Evolutionary conservation across 1,284 basidiomycete species (phyloP), one percentile per base, ranked within the genome.

Genomic region (Trichosporon coremiiforme): DNA sequence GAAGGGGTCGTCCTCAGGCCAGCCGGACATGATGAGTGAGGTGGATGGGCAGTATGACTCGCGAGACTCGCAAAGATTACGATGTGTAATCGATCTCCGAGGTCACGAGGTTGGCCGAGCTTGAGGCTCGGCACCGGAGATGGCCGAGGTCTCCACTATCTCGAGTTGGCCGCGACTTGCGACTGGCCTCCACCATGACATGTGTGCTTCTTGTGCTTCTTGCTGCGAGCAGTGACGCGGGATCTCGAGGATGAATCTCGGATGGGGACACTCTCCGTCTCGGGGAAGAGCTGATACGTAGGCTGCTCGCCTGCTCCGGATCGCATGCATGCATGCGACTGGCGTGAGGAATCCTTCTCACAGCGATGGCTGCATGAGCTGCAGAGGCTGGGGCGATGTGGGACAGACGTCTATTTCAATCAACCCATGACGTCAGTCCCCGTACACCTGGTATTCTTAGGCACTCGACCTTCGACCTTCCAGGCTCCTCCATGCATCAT

Each of bases 361-460:
- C 5, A 38, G 41, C 41, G 1, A 15, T 45, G 41, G 41, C 41
- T 45, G 41, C n/a, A n/a, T n/a, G n/a, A n/a, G n/a, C 41, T 5
- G 10, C 10, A 10, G 10, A 17, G 36, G 8, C 2, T 38, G 8
- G 36, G 6, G 36, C n/a, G n/a, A n/a, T n/a, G 36, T 45, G 41
- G 4, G 41, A 4, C 15, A 4, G 17, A 7, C 15, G 8, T 2
- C 47, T 53, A 53, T 53, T 53, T 53, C 47, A 53, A 53, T 53
- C 47, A 22, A 20, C 47, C n/a, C 47, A 53, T 53, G 47, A 53
- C 47, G 47, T 53, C 47, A 53, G 47, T 53, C n/a, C 20, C n/a
- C n/a, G n/a, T n/a, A n/a, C n/a, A n/a, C n/a, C n/a, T 53, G 47
- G 47, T 53, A 53, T 53, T 53, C 47, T 53, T 53, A 53, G 47